A percentile compares a stretch with the other conserved stretches of the same genome.
phyloP scores from a whole-genome alignment of 1,284 basidiomycete species.

The Cystobasidium pallidum region DNA sequence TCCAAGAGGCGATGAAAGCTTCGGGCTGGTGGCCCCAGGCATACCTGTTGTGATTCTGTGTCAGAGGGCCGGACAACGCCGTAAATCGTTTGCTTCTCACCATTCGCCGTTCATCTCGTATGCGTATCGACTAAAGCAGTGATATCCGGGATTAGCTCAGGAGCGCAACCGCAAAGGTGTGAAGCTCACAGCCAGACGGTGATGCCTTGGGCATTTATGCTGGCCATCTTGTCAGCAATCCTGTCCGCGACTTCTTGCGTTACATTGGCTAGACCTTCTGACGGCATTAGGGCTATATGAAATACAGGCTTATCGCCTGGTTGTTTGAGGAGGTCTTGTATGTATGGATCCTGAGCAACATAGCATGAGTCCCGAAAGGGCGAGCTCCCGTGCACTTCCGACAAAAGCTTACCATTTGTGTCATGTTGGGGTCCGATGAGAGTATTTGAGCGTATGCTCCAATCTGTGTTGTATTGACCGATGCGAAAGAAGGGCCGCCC shows the following conservation, averaged over 20 bases:
- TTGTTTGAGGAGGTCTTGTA: constrained; percentile 36
- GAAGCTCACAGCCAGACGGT: constrained; percentile 40
- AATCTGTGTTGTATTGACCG: constrained; percentile 15
- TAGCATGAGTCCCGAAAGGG: not conserved
- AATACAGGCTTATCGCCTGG: constrained; percentile 43
- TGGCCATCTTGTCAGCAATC: constrained; percentile 39
- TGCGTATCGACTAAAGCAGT: constrained; percentile 25
- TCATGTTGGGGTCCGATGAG: constrained; percentile 34
- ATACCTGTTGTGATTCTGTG: constrained; percentile 9
- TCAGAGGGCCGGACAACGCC: too few species aligned
- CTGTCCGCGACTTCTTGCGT: constrained; percentile 40
- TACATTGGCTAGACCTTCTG: constrained; percentile 38
- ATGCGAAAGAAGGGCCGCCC: too few species aligned
- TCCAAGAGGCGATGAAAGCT: constrained; percentile 43
- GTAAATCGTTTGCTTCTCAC: too few species aligned
- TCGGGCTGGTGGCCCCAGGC: constrained; percentile 40
- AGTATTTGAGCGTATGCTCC: constrained; percentile 40
- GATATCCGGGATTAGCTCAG: not conserved
- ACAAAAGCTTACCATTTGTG: constrained; percentile 31
- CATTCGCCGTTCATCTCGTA: constrained; percentile 42
- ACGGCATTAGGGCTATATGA: constrained; percentile 41
- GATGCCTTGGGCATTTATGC: constrained; percentile 39
- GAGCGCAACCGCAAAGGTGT: not conserved
- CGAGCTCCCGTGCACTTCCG: not conserved
- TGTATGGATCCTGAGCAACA: constrained; percentile 23